Conservation (phyloP, 2,329 filamentous ascomycete species). For the Drechslerella stenobrocha region DNA sequence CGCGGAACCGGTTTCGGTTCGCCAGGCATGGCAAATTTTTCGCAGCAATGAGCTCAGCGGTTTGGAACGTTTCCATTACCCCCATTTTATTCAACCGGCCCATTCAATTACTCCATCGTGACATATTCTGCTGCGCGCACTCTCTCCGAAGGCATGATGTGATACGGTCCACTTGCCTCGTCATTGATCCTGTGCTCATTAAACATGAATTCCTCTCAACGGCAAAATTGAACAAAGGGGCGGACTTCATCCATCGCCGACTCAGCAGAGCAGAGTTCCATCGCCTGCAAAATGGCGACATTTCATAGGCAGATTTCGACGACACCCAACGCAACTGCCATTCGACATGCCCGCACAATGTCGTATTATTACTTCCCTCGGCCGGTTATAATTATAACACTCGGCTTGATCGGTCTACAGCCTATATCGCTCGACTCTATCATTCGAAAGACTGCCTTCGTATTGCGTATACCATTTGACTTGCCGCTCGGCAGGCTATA, state of each 20-base stretch:
- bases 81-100: constrained; percentile 48
- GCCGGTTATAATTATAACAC: too few relatives aligned
- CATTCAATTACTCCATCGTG: constrained; percentile 35
- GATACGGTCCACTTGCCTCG: constrained; percentile 3
- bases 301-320: too few relatives aligned
- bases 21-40: constrained; percentile 24
- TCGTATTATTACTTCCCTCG: too few relatives aligned
- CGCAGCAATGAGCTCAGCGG: constrained; percentile 7
- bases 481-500: too few relatives aligned
- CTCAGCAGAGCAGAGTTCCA: too few relatives aligned
- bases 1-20: constrained; percentile 20
- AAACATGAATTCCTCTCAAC: neutral
- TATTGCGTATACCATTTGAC: too few relatives aligned
- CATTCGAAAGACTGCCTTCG: too few relatives aligned
- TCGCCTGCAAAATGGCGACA: too few relatives aligned
- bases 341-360: too few relatives aligned
- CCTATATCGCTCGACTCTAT: too few relatives aligned
- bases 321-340: too few relatives aligned
- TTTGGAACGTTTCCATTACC: constrained; percentile 39
- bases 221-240: neutral
- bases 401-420: too few relatives aligned
- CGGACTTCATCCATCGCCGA: neutral
- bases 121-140: constrained; percentile 18
- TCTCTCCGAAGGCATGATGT: constrained; percentile 2
- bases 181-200: neutral